Base-by-base conservation (phyloP, 2,329 filamentous ascomycete genomes). In the Graphiopsis chlorocephala region DNA sequence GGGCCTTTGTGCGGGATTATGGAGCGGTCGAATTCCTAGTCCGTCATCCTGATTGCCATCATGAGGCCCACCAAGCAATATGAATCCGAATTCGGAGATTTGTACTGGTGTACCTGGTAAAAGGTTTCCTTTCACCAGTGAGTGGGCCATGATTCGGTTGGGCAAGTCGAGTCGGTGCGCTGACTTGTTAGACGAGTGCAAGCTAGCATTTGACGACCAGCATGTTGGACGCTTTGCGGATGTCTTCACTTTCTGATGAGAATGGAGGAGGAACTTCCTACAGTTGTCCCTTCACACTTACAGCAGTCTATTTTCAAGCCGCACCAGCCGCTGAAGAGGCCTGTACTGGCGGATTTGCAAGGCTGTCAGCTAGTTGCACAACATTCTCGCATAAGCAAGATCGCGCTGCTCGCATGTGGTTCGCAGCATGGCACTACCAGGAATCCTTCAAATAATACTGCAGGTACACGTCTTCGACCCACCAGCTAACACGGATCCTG, bases 131-230 rank as follows among this genome's bases (percentile, higher is more conserved):
- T 17, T 31, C 12, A 10, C 15, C 28, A 15, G 45, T 23, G 15
- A 25, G n/a, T 61, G 47, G 59, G 59, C 59, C 59, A 61, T 53
- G 45, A 8, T 61, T 61, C 59, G 59, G 59, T 4, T 31, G 15
- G n/a, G 38, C 3, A 45, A 20, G n/a, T 20, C n/a, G 38, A 45
- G 38, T 12, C 38, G n/a, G 38, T 20, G 38, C 38, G 38, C 38
- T 14, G 12, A n/a, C 38, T n/a, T 20, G 38, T 45, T 45, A 15
- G 35, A n/a, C 35, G 15, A 17, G 10, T n/a, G 35, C 7, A 10
- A 42, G 35, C 38, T 20, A 20, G 38, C 38, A 20, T 23, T 45
- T 8, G 35, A 10, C 15, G 38, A 45, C n/a, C 38, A 20, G 38
- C 38, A 45, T 45, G 38, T 23, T 45, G n/a, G 38, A 45, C 38